Conservation (phyloP, 495 filamentous ascomycete genomes). For the Daldinia childiae region DNA sequence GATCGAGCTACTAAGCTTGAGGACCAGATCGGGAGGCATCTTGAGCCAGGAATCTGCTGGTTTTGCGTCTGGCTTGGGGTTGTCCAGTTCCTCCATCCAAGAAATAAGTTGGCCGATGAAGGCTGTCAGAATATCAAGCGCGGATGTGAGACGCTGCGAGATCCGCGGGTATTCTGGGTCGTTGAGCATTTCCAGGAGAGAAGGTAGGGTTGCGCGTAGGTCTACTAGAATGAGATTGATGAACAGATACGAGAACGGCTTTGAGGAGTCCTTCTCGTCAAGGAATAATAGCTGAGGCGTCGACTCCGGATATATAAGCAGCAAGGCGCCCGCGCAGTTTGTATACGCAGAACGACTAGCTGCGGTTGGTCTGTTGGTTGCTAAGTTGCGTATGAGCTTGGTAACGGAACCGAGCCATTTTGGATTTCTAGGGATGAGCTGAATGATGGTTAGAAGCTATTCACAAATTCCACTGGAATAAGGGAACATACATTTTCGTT, state of each 20-base stretch:
- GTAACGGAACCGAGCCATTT: constrained; percentile 56
- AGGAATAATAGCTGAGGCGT: constrained; percentile 60
- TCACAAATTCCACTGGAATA: background rate
- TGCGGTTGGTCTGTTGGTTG: constrained; percentile 56
- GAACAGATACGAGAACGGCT: constrained; percentile 68
- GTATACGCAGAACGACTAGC: constrained; percentile 60
- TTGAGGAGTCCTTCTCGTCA: constrained; percentile 48
- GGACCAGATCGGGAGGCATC: constrained; percentile 63
- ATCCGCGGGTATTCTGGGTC: constrained; percentile 56
- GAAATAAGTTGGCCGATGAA: constrained; percentile 68
- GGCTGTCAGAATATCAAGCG: constrained; percentile 65
- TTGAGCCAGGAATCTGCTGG: constrained; percentile 17
- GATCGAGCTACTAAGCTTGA: constrained; percentile 66
- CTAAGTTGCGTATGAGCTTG: constrained; percentile 54
- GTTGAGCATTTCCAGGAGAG: constrained; percentile 64
- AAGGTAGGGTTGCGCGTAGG: constrained; percentile 68
- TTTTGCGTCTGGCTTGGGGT: constrained; percentile 19
- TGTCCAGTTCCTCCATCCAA: constrained; percentile 53
- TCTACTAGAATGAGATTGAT: constrained; percentile 68
- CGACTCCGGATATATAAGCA: constrained; percentile 58
- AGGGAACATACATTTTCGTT: constrained; percentile 50
- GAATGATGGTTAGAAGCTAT: constrained; percentile 5
- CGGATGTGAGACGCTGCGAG: constrained; percentile 64
- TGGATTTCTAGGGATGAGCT: constrained; percentile 48
- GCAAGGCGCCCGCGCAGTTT: constrained; percentile 61